Evolutionary conservation across 371 early-diverging fungal species (phyloP).

Genomic region (Cokeromyces recurvatus): DNA sequence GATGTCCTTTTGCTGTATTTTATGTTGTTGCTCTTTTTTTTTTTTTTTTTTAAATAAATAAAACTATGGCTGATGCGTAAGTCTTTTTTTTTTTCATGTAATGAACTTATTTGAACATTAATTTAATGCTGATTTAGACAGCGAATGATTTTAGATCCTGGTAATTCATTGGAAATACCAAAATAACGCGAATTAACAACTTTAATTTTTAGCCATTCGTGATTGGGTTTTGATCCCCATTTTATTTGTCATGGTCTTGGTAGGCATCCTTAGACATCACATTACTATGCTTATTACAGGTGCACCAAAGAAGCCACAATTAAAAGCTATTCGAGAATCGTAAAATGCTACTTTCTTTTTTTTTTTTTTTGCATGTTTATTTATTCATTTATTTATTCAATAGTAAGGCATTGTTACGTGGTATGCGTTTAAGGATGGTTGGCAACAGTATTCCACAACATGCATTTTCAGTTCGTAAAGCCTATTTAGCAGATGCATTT

Average conservation of each 20-base stretch:
- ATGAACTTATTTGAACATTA: neutral
- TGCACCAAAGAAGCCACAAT: conserved; percentile 69
- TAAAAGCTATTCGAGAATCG: conserved; percentile 77
- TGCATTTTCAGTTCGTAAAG: conserved; percentile 71
- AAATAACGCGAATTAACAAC: neutral
- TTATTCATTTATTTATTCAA: neutral
- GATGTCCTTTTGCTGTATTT: neutral
- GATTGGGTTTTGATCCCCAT: conserved; percentile 96
- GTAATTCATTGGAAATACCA: conserved; percentile 12
- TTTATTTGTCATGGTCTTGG: conserved; percentile 94
- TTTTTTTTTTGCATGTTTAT: neutral
- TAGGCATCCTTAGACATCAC: conserved; percentile 87
- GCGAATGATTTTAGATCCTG: conserved; percentile 66
- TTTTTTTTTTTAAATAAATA: too few species aligned
- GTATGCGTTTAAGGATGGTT: conserved; percentile 62
- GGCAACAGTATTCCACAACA: conserved; percentile 65
- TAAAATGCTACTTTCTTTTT: conserved; percentile 30
- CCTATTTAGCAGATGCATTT: conserved; percentile 69
- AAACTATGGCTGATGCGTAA: too few species aligned
- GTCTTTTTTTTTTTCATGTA: neutral
- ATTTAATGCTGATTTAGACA: conserved; percentile 26
- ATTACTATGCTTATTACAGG: conserved; percentile 83
- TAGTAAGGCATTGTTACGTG: conserved; percentile 75
- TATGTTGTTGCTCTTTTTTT: neutral
- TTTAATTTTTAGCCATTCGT: conserved; percentile 60